Evolutionary conservation across 2,329 filamentous ascomycete genomes (phyloP).

Genomic region (Xylariomycetidae sp.): DNA sequence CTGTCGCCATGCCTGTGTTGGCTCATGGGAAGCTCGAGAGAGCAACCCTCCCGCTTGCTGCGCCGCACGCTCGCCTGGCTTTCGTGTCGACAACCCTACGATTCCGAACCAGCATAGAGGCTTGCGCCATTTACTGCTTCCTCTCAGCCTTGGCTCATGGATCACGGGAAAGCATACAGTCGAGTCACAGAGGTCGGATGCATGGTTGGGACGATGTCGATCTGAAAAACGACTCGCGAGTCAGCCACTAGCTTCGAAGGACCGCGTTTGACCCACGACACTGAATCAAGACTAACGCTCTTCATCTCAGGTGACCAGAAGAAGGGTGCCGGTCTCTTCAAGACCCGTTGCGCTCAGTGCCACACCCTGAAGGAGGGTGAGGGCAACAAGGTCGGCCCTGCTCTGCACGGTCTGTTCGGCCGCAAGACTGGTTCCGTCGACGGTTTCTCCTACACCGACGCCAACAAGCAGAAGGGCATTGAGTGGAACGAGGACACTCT

Average conservation of each 20-base stretch:
- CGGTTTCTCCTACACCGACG: constrained; percentile 96
- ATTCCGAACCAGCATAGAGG: constrained; percentile 2
- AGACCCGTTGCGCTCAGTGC: constrained; percentile 98
- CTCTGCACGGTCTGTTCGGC: constrained; percentile 95
- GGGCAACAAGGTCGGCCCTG: constrained; percentile 97
- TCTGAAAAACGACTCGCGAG: too few species aligned
- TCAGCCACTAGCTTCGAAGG: too few species aligned
- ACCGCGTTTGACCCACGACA: too few species aligned
- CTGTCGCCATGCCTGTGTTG: too few species aligned
- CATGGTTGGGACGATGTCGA: too few species aligned
- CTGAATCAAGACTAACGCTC: constrained; percentile 28
- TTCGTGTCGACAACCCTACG: too few species aligned
- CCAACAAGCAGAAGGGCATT: constrained; percentile 97
- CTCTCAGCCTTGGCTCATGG: too few species aligned
- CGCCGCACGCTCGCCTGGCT: too few species aligned
- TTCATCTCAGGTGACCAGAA: constrained; percentile 69
- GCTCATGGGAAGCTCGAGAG: constrained; percentile 3
- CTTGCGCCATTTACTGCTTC: constrained; percentile 24
- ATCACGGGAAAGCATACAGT: too few species aligned
- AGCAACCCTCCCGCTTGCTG: too few species aligned
- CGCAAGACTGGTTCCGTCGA: constrained; percentile 88
- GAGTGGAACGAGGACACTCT: constrained; percentile 81
- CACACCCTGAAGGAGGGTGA: constrained; percentile 89
- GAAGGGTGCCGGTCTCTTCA: constrained; percentile 99
- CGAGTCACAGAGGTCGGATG: too few species aligned